phyloP scores from a whole-genome alignment of 2,329 filamentous ascomycete genomes.

The Claviceps pusilla region DNA sequence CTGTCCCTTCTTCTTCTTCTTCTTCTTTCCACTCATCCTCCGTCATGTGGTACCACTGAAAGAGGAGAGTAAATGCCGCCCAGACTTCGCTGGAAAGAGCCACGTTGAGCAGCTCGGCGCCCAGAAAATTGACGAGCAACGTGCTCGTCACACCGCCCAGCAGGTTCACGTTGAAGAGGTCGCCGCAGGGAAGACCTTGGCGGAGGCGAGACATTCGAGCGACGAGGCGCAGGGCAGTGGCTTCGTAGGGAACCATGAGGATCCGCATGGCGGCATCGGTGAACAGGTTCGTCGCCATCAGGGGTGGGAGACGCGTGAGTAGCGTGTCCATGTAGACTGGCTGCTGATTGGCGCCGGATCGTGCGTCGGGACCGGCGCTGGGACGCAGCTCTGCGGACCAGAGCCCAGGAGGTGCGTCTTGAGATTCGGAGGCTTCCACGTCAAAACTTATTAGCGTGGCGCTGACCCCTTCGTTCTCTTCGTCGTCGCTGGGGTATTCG shows the following conservation, averaged over 20 bases:
- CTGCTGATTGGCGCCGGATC: conserved; percentile 10
- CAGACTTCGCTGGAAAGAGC: conserved; percentile 30
- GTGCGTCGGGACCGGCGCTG: conserved; percentile 23
- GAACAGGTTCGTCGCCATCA: conserved; percentile 32
- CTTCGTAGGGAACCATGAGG: conserved; percentile 31
- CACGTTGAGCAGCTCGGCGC: conserved; percentile 30
- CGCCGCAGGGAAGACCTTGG: conserved; percentile 21
- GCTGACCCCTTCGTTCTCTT: conserved; percentile 38
- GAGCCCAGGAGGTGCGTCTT: conserved; percentile 33
- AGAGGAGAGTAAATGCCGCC: conserved; percentile 24
- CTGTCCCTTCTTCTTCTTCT: conserved; percentile 13
- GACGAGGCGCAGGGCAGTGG: conserved; percentile 28
- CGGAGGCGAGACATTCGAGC: conserved; percentile 27
- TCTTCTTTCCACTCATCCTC: conserved; percentile 29
- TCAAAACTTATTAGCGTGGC: conserved; percentile 47
- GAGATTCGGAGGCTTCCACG: conserved; percentile 40
- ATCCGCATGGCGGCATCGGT: conserved; percentile 28
- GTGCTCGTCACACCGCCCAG: conserved; percentile 24
- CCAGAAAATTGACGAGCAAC: conserved; percentile 29
- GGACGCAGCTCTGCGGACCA: conserved; percentile 46
- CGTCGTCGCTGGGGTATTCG: conserved; percentile 41
- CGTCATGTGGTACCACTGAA: conserved; percentile 25
- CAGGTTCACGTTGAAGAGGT: conserved; percentile 24
- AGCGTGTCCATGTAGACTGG: conserved; percentile 32
- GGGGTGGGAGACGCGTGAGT: conserved; percentile 34